Evolutionary conservation across 2,329 filamentous ascomycete species (phyloP).

Genomic region (Aureobasidium uvarum): DNA sequence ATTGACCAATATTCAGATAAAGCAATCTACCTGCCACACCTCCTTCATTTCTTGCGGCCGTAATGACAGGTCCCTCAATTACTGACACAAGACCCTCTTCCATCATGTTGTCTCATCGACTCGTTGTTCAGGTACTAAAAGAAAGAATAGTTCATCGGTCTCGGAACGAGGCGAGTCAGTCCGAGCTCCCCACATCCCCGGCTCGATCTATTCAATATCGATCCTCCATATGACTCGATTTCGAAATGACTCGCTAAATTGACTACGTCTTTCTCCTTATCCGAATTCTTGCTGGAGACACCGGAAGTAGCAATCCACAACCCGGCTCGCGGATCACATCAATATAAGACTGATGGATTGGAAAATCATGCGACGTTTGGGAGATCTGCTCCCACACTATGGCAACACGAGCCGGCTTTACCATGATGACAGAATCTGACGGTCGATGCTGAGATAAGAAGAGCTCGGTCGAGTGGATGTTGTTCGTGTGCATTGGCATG

Average conservation of each 20-base stretch:
- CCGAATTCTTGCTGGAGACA: neutral
- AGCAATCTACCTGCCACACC: neutral
- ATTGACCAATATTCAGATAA: neutral
- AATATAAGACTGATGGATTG: neutral
- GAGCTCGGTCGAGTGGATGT: neutral
- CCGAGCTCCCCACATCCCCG: neutral
- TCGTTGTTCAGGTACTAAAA: neutral
- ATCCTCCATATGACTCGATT: neutral
- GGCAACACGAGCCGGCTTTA: neutral
- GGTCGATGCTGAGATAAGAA: neutral
- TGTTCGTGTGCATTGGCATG: neutral
- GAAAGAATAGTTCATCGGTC: conserved; percentile 4
- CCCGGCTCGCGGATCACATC: neutral
- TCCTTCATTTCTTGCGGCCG: neutral
- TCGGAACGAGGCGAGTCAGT: conserved; percentile 17
- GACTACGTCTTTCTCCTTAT: neutral
- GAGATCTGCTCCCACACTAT: neutral
- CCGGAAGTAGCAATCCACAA: neutral
- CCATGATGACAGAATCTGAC: neutral
- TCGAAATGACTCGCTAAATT: neutral
- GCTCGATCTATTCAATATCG: neutral
- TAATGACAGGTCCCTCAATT: neutral
- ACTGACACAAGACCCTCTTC: neutral
- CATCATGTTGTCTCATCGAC: neutral
- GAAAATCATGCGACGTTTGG: neutral